Percentiles rank a stretch among this genome's conserved stretches.
Evolutionary conservation across 495 filamentous ascomycete species (phyloP).

Genomic region (Penicillium salamii): DNA sequence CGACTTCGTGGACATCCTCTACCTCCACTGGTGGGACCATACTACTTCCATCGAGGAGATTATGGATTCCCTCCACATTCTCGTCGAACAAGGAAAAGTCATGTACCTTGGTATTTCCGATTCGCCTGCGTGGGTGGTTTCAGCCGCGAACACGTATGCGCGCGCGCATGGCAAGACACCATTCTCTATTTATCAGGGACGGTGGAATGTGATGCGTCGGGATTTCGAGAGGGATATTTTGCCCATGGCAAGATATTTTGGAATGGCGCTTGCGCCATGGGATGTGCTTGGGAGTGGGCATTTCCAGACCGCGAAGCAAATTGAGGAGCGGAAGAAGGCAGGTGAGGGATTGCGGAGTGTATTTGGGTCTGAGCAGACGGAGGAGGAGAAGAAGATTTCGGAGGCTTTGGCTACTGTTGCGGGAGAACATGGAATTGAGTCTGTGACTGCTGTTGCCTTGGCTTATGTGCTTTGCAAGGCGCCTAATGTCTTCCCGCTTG

Average conservation of each 20-base stretch:
- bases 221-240: constrained; percentile 58
- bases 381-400: constrained; percentile 41
- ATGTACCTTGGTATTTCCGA: constrained; percentile 63
- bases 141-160: constrained; percentile 58
- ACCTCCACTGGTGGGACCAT: constrained; percentile 62
- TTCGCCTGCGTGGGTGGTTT: constrained; percentile 62
- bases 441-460: constrained; percentile 58
- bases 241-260: constrained; percentile 52
- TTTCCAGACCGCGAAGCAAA: constrained; percentile 43
- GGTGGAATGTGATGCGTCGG: constrained; percentile 53
- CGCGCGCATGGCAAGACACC: constrained; percentile 56
- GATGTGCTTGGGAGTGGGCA: constrained; percentile 51
- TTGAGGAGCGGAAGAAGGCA: constrained; percentile 28
- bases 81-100: constrained; percentile 58
- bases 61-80: constrained; percentile 56
- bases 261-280: constrained; percentile 61
- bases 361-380: constrained; percentile 21
- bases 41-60: constrained; percentile 58
- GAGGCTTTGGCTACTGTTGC: constrained; percentile 52
- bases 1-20: constrained; percentile 61
- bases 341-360: constrained; percentile 30
- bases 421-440: constrained; percentile 41
- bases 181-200: constrained; percentile 65
- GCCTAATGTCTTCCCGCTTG: constrained; percentile 73
- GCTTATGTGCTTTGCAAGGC: constrained; percentile 74